These are phyloP conservation scores for Musa itinerans DNA, from an alignment of 176 grass and related monocot genomes.

Conservation along the genomic window DNA sequence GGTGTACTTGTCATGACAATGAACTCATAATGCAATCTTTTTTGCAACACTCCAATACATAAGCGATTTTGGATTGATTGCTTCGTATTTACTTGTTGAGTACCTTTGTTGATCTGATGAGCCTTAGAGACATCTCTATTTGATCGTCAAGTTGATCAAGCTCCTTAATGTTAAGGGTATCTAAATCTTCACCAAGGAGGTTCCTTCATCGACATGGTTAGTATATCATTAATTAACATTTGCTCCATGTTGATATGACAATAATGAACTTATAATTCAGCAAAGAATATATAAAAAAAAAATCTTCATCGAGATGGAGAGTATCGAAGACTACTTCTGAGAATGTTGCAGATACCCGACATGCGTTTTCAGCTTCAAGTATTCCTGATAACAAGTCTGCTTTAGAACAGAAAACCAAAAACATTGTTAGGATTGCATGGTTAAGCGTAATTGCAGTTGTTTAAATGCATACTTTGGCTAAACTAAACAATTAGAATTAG, in stretches of 20 bases:
- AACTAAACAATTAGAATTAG: neutral
- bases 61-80: too few relatives aligned
- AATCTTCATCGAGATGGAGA: neutral
- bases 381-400: constrained; percentile 72
- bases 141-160: constrained; percentile 71
- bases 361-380: constrained; percentile 56
- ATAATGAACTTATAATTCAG: too few relatives aligned
- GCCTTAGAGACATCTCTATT: constrained; percentile 55
- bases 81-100: neutral
- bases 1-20: too few relatives aligned
- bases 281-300: neutral
- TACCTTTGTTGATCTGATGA: constrained; percentile 82
- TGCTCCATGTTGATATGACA: neutral
- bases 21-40: too few relatives aligned
- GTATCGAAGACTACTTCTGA: constrained; percentile 36
- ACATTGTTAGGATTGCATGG: too few relatives aligned
- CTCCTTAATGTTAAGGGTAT: constrained; percentile 36
- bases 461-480: neutral
- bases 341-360: constrained; percentile 65
- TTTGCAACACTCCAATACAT: too few relatives aligned
- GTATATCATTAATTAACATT: neutral
- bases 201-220: constrained; percentile 29
- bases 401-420: neutral
- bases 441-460: neutral
- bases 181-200: constrained; percentile 80